phyloP scores from a whole-genome alignment of 768 basidiomycete species.

The Kwoniella heveanensis region DNA sequence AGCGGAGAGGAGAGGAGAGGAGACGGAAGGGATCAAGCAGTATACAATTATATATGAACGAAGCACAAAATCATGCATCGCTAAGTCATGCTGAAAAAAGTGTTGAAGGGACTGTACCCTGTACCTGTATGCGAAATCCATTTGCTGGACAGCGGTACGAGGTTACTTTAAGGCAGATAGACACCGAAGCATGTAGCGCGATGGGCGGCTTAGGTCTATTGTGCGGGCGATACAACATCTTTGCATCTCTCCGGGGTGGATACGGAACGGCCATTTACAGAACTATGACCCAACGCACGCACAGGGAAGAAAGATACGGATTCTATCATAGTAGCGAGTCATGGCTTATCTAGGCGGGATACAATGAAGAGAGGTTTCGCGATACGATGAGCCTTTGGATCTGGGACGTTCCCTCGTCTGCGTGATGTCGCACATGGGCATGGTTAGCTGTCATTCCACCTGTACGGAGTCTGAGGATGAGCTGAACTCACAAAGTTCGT shows the following conservation, averaged over 20 bases:
- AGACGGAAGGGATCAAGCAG: background rate
- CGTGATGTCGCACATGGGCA: too few relatives aligned
- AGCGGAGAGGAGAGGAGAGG: background rate
- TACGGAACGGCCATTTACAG: too few relatives aligned
- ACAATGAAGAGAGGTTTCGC: constrained; percentile 46
- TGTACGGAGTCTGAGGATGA: background rate
- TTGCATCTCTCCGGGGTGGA: background rate
- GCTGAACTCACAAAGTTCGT: constrained; percentile 53
- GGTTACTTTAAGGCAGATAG: too few relatives aligned
- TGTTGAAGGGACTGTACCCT: too few relatives aligned
- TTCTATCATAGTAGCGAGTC: too few relatives aligned
- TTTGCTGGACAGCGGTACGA: too few relatives aligned
- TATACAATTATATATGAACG: background rate
- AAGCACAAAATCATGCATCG: background rate
- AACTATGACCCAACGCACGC: too few relatives aligned
- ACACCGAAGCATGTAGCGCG: too few relatives aligned
- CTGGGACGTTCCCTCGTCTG: constrained; percentile 48
- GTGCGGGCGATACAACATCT: background rate
- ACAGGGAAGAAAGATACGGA: too few relatives aligned
- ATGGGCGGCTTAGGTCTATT: too few relatives aligned
- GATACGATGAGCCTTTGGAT: constrained; percentile 57
- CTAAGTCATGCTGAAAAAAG: background rate
- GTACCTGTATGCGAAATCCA: too few relatives aligned
- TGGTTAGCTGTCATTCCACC: too few relatives aligned
- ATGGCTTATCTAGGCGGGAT: constrained; percentile 42